Percentiles rank a stretch among this genome's conserved stretches.
Evolutionary conservation across 2,329 filamentous ascomycete species (phyloP).

Genomic region (Cercospora zeae-maydis): DNA sequence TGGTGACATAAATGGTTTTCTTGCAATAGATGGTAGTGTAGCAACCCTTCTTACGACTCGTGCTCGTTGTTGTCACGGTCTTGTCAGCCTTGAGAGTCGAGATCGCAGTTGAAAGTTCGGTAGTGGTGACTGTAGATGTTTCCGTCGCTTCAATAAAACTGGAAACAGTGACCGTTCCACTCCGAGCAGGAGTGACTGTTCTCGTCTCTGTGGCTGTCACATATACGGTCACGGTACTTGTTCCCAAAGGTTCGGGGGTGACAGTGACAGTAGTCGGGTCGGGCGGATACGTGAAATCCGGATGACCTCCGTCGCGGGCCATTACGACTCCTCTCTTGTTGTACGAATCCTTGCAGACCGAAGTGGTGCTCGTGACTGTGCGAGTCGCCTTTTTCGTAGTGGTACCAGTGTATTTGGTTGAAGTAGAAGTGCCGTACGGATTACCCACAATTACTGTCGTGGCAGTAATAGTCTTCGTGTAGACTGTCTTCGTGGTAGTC

Average conservation of each 20-base stretch:
- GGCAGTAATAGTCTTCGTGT: neutral
- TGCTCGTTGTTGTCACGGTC: neutral
- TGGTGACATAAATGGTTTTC: neutral
- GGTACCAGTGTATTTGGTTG: neutral
- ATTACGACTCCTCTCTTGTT: neutral
- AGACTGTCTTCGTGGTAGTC: neutral
- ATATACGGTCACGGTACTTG: neutral
- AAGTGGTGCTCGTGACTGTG: neutral
- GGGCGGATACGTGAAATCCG: constrained; percentile 2
- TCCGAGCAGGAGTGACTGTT: neutral
- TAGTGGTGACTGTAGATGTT: neutral
- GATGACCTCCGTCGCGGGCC: neutral
- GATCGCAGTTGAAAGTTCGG: neutral
- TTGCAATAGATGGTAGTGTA: neutral
- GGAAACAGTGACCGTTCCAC: neutral
- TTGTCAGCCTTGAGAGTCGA: neutral
- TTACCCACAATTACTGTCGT: neutral
- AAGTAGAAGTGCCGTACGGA: neutral
- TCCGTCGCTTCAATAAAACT: neutral
- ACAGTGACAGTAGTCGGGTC: neutral
- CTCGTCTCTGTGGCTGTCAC: neutral
- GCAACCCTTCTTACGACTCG: neutral
- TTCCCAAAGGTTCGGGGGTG: neutral
- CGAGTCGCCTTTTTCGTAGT: neutral
- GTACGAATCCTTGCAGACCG: neutral